phyloP scores from a whole-genome alignment of 176 grass and related monocot species.

The Oryza meridionalis region DNA sequence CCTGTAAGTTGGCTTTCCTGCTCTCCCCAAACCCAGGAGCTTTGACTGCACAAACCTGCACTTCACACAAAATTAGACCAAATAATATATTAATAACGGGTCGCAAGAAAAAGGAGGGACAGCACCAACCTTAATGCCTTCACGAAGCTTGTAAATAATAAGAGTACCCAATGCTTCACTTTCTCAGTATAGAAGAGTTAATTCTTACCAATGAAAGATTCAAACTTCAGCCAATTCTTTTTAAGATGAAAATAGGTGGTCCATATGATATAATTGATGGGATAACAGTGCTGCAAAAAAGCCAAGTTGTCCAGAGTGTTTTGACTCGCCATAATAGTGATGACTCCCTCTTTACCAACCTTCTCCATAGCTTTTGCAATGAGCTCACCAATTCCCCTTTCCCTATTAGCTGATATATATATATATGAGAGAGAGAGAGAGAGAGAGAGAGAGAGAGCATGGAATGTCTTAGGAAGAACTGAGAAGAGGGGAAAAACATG shows the following conservation, averaged over 20 bases:
- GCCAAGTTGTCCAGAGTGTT: conserved; percentile 8
- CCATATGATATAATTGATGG: neutral
- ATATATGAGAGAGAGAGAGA: no score
- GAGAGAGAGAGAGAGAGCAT: conserved; percentile 36
- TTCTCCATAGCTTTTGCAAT: conserved; percentile 98
- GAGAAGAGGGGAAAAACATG: conserved; percentile 40
- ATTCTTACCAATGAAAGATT: no score
- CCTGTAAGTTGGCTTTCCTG: neutral
- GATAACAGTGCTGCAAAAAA: neutral
- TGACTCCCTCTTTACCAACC: conserved; percentile 94
- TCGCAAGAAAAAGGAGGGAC: conserved; percentile 23
- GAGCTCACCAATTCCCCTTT: conserved; percentile 91
- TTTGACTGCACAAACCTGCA: conserved; percentile 40
- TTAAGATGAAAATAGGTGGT: no score
- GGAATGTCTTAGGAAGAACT: conserved; percentile 21
- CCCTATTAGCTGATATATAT: conserved; percentile 85
- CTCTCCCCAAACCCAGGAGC: neutral
- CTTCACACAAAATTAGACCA: conserved; percentile 11
- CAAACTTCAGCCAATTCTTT: no score
- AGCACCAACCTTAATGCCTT: conserved; percentile 64
- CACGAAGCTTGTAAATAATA: conserved; percentile 60
- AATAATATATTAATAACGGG: neutral
- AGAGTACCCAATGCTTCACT: conserved; percentile 59
- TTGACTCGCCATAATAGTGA: conserved; percentile 73
- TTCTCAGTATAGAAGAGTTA: conserved; percentile 14